Percentiles rank a stretch among this genome's conserved stretches.
Conservation (phyloP, 805 yeast species). For the Wickerhamiella australiensis region DNA sequence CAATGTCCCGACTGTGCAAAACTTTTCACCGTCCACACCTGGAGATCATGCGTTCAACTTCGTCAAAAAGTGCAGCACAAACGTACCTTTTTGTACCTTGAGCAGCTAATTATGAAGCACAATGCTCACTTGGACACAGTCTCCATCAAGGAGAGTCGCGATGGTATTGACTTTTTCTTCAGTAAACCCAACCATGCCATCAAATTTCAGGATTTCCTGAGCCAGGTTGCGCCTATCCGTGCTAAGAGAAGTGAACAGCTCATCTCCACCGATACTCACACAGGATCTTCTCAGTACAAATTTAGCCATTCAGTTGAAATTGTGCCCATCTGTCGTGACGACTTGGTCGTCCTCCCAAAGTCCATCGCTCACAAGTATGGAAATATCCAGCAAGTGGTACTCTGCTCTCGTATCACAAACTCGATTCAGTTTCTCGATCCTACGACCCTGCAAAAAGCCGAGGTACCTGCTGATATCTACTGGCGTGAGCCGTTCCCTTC, state of each 20-base stretch:
- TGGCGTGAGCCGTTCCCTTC: conserved; percentile 74
- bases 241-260: conserved; percentile 80
- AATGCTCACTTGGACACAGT: conserved; percentile 90
- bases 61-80: conserved; percentile 96
- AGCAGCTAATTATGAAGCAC: conserved; percentile 85
- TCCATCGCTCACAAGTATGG: conserved; percentile 72
- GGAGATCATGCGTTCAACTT: conserved; percentile 96
- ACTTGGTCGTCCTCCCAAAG: conserved; percentile 79
- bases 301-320: conserved; percentile 88
- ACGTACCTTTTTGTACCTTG: conserved; percentile 89
- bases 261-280: conserved; percentile 81
- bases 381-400: conserved; percentile 61
- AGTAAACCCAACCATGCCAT: conserved; percentile 81
- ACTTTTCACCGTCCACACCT: conserved; percentile 89
- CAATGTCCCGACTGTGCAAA: conserved; percentile 99
- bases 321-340: conserved; percentile 95
- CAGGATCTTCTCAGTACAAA: conserved; percentile 78
- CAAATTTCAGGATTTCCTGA: conserved; percentile 84
- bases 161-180: conserved; percentile 91
- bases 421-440: conserved; percentile 75
- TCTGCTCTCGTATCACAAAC: conserved; percentile 73
- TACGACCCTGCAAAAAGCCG: conserved; percentile 62
- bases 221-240: conserved; percentile 73
- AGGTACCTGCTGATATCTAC: conserved; percentile 53
- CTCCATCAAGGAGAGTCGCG: conserved; percentile 81